phyloP scores from a whole-genome alignment of 2,329 filamentous ascomycete genomes.

The Arthroderma sp. region DNA sequence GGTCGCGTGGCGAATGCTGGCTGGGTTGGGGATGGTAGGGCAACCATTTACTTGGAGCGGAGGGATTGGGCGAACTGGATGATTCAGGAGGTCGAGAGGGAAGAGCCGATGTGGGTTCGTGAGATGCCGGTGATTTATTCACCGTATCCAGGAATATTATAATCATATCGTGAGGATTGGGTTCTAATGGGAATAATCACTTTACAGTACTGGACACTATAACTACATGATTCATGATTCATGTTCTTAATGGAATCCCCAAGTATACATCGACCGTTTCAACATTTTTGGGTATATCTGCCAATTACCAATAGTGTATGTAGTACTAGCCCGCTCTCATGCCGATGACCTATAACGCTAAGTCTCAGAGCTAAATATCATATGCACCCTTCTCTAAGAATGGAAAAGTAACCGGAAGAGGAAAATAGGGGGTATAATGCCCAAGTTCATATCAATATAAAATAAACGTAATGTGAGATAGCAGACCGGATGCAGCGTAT shows the following conservation, averaged over 20 bases:
- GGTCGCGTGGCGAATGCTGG: conserved; percentile 12
- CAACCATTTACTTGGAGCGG: conserved; percentile 11
- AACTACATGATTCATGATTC: neutral
- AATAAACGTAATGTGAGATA: neutral
- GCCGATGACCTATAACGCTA: neutral
- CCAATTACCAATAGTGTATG: neutral
- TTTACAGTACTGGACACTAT: too few species aligned
- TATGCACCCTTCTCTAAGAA: neutral
- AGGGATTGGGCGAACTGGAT: conserved; percentile 16
- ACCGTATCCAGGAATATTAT: neutral
- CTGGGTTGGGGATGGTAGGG: conserved; percentile 13
- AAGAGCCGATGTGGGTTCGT: conserved; percentile 11
- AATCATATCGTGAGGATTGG: neutral
- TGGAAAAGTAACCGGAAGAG: neutral
- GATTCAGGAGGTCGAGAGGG: conserved; percentile 14
- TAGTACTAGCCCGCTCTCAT: neutral
- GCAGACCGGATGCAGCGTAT: neutral
- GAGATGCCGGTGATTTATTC: conserved; percentile 15
- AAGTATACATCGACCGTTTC: neutral
- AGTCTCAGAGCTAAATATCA: neutral
- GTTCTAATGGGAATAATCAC: neutral
- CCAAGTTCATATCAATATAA: neutral
- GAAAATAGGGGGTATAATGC: neutral
- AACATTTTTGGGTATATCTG: neutral
- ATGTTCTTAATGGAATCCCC: too few species aligned